phyloP scores from a whole-genome alignment of 345 rosid species.

The Brassica incana region DNA sequence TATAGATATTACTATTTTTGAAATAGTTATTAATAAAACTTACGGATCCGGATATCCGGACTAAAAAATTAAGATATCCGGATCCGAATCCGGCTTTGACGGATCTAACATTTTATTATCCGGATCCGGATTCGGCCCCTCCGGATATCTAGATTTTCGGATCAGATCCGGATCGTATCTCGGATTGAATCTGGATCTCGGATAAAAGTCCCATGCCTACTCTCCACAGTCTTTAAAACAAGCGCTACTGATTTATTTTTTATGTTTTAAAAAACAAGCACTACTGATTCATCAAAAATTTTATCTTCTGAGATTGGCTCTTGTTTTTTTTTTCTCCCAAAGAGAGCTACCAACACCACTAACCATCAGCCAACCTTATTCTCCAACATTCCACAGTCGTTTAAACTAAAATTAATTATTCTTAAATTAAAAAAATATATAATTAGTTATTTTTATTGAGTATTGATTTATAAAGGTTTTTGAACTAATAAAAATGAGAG shows the following conservation, averaged over 20 bases:
- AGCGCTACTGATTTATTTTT: not conserved
- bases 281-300: not conserved
- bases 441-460: not conserved
- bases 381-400: not conserved
- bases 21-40: too few species aligned
- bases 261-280: not conserved
- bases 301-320: not conserved
- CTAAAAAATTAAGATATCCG: too few species aligned
- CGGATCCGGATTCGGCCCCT: too few species aligned
- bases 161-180: too few species aligned
- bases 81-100: too few species aligned
- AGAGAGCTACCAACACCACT: not conserved
- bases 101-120: too few species aligned
- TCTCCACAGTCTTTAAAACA: not conserved
- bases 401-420: not conserved
- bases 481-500: not conserved
- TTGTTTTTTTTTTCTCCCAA: not conserved
- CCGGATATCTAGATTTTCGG: too few species aligned
- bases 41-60: too few species aligned
- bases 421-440: not conserved
- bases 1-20: too few species aligned
- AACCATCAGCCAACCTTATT: not conserved
- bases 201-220: not conserved
- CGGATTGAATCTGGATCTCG: too few species aligned
- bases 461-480: not conserved